Evolutionary conservation across 352 stramenopile species (phyloP).

Genomic region (Pythium utonaiense): DNA sequence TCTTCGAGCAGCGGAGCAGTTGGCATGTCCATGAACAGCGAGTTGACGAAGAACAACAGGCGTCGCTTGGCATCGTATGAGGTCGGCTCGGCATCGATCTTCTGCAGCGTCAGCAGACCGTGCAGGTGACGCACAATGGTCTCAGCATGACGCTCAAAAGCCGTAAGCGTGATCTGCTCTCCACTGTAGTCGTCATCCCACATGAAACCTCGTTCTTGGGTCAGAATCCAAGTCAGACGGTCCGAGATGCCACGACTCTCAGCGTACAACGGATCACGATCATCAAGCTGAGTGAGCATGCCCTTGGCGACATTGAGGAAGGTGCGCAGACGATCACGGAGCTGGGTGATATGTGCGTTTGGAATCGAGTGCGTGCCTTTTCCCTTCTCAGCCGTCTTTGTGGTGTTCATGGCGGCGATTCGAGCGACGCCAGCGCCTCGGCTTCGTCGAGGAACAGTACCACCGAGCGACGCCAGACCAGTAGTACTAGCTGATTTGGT

Average conservation of each 20-base stretch:
- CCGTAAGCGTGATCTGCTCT: slow-evolving; percentile 89
- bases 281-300: slow-evolving; percentile 71
- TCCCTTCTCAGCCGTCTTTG: slow-evolving; percentile 52
- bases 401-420: slow-evolving; percentile 81
- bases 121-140: slow-evolving; percentile 89
- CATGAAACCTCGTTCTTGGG: slow-evolving; percentile 97
- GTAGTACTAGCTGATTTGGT: slow-evolving; percentile 90
- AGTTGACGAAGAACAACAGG: slow-evolving; percentile 99
- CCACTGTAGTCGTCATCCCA: slow-evolving; percentile 98
- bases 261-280: slow-evolving; percentile 69
- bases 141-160: slow-evolving; percentile 76
- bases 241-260: slow-evolving; percentile 92
- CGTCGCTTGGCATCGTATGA: slow-evolving; percentile 95
- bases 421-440: slow-evolving; percentile 76
- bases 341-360: slow-evolving; percentile 82
- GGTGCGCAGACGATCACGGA: slow-evolving; percentile 93
- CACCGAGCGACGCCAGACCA: slow-evolving; percentile 67
- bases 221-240: slow-evolving; percentile 95
- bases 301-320: slow-evolving; percentile 93
- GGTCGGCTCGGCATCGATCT: slow-evolving; percentile 96
- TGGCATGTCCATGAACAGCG: slow-evolving; percentile 99
- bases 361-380: slow-evolving; percentile 75
- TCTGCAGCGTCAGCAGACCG: slow-evolving; percentile 94
- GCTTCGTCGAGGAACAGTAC: slow-evolving; percentile 70
- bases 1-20: slow-evolving; percentile 94